phyloP scores from a whole-genome alignment of 768 basidiomycete genomes.

The Glaciozyma martinii region DNA sequence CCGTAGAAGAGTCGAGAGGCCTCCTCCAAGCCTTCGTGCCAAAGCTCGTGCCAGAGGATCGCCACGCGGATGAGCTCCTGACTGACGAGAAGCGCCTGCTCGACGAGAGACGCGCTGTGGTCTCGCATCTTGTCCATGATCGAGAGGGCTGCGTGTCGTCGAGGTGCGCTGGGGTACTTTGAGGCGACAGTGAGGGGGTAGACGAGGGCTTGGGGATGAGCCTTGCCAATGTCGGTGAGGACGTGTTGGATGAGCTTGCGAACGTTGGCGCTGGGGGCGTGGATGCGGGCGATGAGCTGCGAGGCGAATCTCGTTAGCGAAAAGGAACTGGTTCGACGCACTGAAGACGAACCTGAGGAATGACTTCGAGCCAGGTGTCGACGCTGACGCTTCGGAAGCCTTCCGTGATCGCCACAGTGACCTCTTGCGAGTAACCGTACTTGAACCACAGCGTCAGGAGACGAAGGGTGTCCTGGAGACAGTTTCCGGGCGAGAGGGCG shows the following conservation, averaged over 20 bases:
- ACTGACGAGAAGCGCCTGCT: constrained; percentile 81
- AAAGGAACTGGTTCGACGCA: not conserved
- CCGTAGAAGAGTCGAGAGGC: constrained; percentile 94
- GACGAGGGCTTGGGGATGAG: constrained; percentile 93
- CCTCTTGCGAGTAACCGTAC: constrained; percentile 79
- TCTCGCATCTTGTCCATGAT: constrained; percentile 93
- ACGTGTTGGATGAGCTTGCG: constrained; percentile 80
- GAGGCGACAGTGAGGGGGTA: constrained; percentile 90
- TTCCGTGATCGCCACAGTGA: constrained; percentile 75
- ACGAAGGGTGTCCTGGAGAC: constrained; percentile 87
- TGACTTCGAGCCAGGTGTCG: constrained; percentile 97
- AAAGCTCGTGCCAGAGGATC: constrained; percentile 96
- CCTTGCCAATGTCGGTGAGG: constrained; percentile 83
- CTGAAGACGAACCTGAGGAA: constrained; percentile 79
- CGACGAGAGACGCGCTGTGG: constrained; percentile 75
- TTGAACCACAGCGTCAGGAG: constrained; percentile 97
- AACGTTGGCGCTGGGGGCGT: constrained; percentile 80
- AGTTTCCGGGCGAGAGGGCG: constrained; percentile 74
- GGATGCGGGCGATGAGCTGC: constrained; percentile 95
- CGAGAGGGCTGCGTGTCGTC: constrained; percentile 67
- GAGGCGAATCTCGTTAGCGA: constrained; percentile 5
- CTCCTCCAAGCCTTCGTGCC: constrained; percentile 98
- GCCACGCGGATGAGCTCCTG: constrained; percentile 93
- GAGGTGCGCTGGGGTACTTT: constrained; percentile 76
- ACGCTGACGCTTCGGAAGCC: constrained; percentile 85